Evolutionary conservation across 2,329 filamentous ascomycete species (phyloP), one percentile per base, ranked within the genome.

Genomic region (Epichloe baconii): DNA sequence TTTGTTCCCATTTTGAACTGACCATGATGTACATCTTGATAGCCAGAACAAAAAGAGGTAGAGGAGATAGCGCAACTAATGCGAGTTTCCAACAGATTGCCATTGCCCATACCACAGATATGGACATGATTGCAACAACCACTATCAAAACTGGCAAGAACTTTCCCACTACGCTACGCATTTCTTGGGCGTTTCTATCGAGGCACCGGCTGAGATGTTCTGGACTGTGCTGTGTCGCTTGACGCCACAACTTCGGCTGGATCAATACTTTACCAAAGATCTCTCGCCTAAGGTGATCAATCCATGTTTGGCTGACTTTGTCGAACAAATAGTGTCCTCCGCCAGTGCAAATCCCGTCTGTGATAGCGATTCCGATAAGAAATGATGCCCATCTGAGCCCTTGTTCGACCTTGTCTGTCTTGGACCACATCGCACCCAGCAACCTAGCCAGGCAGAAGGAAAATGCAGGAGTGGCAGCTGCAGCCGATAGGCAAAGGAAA

Each of bases 131-230:
- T 48, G 80, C 67, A 0, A 73, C 62, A 3, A 86, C 82, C 10
- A 84, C 78, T 14, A 90, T 72, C 1, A 85, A 66, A 49, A 85
- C 79, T 1, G 85, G 84, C 0, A 83, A 74, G 60, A 95, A 95
- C 1, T 85, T 79, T 2, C 86, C 85, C 0, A 95, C 74, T 0
- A 97, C 70, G 58, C 87, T 89, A 8, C 86, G 79, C 79, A 93
- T 90, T 62, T 95, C 88, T 63, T 97, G 89, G 0, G 85, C 86
- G 59, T 88, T 86, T 15, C 85, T 78, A 59, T 95, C 88, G 0
- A 97, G 75, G 44, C 78, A 84, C 54, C 87, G 82, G 1, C 76
- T 80, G 42, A 97, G 73, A 2, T 75, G 73, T 1, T 74, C 71
- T 0, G 84, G 70, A 0, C 76, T 79, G 63, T 93, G 86, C 36